Evolutionary conservation across 163 green algal species (phyloP).

Genomic region (Scenedesmus sp.): DNA sequence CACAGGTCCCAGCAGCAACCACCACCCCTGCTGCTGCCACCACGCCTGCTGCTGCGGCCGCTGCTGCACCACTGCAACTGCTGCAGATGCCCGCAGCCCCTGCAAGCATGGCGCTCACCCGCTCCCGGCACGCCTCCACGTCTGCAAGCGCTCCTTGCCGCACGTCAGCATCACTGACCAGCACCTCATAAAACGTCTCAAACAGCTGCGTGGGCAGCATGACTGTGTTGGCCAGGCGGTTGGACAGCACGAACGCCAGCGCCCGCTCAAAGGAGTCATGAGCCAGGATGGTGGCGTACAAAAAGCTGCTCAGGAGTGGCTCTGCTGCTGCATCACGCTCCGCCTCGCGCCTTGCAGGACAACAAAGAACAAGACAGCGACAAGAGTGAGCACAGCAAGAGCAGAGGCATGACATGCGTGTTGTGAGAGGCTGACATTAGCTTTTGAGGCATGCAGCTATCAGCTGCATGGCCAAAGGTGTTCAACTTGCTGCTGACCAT

Average conservation of each 20-base stretch:
- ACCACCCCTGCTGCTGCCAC: neutral
- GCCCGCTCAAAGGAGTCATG: conserved; percentile 89
- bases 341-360: conserved; percentile 77
- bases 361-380: neutral
- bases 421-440: no score
- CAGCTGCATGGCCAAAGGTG: no score
- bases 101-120: conserved; percentile 64
- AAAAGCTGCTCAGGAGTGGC: conserved; percentile 89
- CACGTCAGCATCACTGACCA: conserved; percentile 70
- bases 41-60: neutral
- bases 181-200: conserved; percentile 86
- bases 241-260: conserved; percentile 96
- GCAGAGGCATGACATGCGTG: neutral
- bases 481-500: neutral
- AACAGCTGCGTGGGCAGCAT: conserved; percentile 95
- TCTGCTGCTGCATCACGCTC: conserved; percentile 83
- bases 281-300: conserved; percentile 91
- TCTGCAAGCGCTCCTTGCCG: conserved; percentile 86
- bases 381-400: neutral
- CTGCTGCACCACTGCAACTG: neutral
- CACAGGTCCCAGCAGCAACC: neutral
- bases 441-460: no score
- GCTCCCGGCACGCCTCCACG: conserved; percentile 84
- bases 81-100: neutral
- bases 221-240: conserved; percentile 90